Evolutionary conservation across 305 asterid genomes (phyloP).

Genomic region (Coffea humblotiana): DNA sequence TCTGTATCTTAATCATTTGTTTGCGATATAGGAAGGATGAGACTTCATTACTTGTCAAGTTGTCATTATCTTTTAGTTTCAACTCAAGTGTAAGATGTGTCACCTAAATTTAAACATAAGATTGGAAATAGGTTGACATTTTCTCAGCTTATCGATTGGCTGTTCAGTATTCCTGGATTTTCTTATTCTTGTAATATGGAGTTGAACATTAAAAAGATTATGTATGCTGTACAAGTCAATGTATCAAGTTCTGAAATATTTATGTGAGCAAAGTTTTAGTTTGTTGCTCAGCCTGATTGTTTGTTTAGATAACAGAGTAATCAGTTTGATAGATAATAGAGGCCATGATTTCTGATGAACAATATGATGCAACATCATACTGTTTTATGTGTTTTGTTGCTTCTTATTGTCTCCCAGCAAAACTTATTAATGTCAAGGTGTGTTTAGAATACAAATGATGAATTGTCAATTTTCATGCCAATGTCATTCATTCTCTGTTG

Average conservation of each 20-base stretch:
- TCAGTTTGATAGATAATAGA: not conserved
- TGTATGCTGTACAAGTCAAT: not conserved
- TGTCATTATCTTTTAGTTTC: conserved; percentile 1
- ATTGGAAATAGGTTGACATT: not conserved
- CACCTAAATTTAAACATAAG: not conserved
- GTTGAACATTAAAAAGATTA: not conserved
- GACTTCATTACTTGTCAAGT: not conserved
- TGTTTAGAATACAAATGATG: not conserved
- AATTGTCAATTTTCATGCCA: not conserved
- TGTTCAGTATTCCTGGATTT: not conserved
- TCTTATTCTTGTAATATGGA: not conserved
- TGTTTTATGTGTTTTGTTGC: not conserved
- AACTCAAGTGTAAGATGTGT: not conserved
- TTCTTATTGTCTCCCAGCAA: not conserved
- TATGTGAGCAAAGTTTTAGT: not conserved
- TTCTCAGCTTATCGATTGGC: not conserved
- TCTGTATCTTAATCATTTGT: conserved; percentile 6
- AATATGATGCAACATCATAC: not conserved
- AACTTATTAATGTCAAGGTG: not conserved
- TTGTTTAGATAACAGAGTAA: not conserved
- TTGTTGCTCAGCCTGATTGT: not conserved
- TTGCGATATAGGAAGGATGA: not conserved
- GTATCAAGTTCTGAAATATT: not conserved
- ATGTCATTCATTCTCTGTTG: not conserved
- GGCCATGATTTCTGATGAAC: not conserved